phyloP scores from a whole-genome alignment of 257 asterid species.

The Schizonepeta tenuifolia region DNA sequence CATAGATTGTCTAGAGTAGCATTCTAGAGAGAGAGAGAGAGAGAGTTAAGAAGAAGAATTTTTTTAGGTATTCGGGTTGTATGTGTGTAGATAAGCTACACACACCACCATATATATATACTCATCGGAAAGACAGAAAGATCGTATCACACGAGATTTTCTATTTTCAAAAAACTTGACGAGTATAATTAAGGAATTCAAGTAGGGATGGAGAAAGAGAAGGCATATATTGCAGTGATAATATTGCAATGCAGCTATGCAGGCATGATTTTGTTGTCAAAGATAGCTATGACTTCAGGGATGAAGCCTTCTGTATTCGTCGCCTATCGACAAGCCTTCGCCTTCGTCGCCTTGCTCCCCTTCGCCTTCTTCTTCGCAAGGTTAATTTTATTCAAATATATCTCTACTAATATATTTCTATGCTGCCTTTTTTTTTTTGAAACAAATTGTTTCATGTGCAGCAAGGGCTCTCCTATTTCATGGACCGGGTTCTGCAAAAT shows the following conservation, averaged over 20 bases:
- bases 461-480: conserved; percentile 45
- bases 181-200: no score
- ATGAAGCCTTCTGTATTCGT: conserved; percentile 58
- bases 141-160: background rate
- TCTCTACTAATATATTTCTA: no score
- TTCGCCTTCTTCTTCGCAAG: conserved; percentile 47
- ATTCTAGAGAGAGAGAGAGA: background rate
- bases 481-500: conserved; percentile 50
- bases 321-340: conserved; percentile 56
- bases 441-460: conserved; percentile 23
- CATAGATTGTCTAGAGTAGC: background rate
- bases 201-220: conserved; percentile 29
- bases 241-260: conserved; percentile 46
- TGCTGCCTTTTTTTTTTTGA: background rate
- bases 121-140: no score
- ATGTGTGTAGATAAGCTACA: no score
- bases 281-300: conserved; percentile 53
- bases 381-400: background rate
- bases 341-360: conserved; percentile 50
- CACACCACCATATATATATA: no score
- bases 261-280: conserved; percentile 51
- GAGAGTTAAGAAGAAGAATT: background rate
- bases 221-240: conserved; percentile 47
- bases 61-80: background rate
- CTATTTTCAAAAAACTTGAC: background rate